phyloP scores from a whole-genome alignment of 2,329 filamentous ascomycete genomes.

The Aspergillus hiratsukae region DNA sequence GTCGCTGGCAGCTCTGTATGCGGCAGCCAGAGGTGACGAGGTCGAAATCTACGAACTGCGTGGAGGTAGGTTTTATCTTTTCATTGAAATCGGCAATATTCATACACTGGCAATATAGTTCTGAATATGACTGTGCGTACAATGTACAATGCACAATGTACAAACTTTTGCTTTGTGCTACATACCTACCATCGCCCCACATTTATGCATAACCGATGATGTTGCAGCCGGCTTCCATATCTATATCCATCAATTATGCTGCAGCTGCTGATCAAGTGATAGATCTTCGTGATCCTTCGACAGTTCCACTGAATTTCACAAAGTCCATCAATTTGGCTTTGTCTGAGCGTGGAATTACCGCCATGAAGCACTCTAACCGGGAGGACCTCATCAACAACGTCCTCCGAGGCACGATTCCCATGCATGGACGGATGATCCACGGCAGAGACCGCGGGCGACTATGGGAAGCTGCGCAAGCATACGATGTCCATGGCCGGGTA shows the following conservation, averaged over 20 bases:
- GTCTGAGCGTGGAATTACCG: constrained; percentile 88
- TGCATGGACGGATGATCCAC: constrained; percentile 97
- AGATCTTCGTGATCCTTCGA: constrained; percentile 84
- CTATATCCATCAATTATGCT: constrained; percentile 3
- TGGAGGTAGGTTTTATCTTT: constrained; percentile 60
- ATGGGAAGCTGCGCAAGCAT: constrained; percentile 76
- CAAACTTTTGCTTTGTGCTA: background rate
- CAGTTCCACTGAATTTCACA: constrained; percentile 86
- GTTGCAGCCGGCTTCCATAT: constrained; percentile 1
- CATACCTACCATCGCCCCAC: background rate
- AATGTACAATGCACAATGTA: background rate
- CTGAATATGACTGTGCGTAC: background rate
- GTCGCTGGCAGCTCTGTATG: constrained; percentile 86
- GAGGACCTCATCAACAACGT: constrained; percentile 68
- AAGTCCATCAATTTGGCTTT: constrained; percentile 98
- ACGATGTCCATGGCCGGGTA: constrained; percentile 84
- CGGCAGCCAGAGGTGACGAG: constrained; percentile 77
- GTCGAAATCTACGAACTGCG: constrained; percentile 94
- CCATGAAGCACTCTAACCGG: constrained; percentile 67
- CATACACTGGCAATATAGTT: background rate
- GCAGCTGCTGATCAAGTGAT: constrained; percentile 4
- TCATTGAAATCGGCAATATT: background rate
- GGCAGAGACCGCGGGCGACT: constrained; percentile 62
- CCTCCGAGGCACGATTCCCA: constrained; percentile 75
- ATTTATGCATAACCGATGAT: background rate